Evolutionary conservation across 2,329 filamentous ascomycete species (phyloP), one percentile per base, ranked within the genome.

Genomic region (Sclerotinia nivalis): DNA sequence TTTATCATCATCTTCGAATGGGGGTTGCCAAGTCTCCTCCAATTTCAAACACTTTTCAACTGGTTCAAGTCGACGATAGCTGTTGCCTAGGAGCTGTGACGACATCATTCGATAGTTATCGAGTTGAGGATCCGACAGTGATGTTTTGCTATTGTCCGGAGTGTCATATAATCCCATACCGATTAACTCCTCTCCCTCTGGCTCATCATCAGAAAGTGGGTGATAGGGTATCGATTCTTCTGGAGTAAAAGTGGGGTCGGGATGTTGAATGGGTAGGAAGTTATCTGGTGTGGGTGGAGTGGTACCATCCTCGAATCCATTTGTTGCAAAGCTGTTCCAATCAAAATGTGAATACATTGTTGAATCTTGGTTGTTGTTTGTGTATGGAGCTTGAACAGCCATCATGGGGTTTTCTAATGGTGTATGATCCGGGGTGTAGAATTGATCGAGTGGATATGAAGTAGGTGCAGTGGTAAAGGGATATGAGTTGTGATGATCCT

Each of bases 111-210:
- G 78, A 80, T 88, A 84, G 80, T 86, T 83, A 79, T 87, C 81
- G 68, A 86, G 78, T 65, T 84, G 81, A 43, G 83, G 81, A 69
- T 86, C 84, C 28, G 82, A 80, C 12, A 74, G 70, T 13, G 72
- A 66, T 20, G 72, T 66, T 10, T 83, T 80, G 55, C 79, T 75
- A 75, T 87, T 86, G 69, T 89, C 89, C 0, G 91, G 91, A 6
- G 87, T 82, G 75, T 93, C 92, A 79, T 96, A 96, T 0, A 96
- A 85, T 0, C 92, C 92, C 86, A 96, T 90, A 28, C 92, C 92
- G n/a, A 93, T 85, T 1, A 95, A 84, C 71, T 93, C 90, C 76
- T 93, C 91, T 50, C 88, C 90, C 20, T 86, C 82, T 37, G 84
- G 78, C 40, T 88, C 87, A 61, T 86, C 83, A 52, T 87, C 84